Evolutionary conservation across 495 filamentous ascomycete genomes (phyloP), one percentile per base, ranked within the genome.

Genomic region (Sordaria brevicollis): DNA sequence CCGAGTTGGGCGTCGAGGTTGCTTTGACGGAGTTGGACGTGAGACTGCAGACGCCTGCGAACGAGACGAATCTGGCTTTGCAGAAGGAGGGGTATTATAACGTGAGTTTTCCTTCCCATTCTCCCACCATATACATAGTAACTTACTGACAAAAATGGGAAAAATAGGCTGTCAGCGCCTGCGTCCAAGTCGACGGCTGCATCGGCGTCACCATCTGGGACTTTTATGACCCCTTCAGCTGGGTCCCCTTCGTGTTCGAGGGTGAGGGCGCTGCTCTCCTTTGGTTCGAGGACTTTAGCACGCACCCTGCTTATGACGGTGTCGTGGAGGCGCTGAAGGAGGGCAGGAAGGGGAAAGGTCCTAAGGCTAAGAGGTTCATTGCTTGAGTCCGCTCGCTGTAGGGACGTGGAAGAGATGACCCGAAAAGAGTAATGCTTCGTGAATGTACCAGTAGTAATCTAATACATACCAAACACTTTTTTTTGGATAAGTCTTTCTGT

Each of bases 181-280:
- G 91, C 72, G 73, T 88, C 33, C 81, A 86, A 57, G 83, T 86
- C 10, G 65, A 79, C 21, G 76, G 80, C 6, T 93, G 91, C 75
- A 81, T 91, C 17, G 91, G 89, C 17, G 78, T 92, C 39, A 92
- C 88, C 13, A 83, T 90, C 65, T 93, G 90, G 91, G 90, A 84
- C 71, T 85, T 80, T 37, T 80, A 80, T 49, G 83, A 85, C 69
- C 79, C 36, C 79, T 88, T 81, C 84, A 85, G 65, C 75, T 91
- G 89, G 89, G 82, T 91, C 7, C 88, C 88, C 1, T 71, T 71
- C 35, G 80, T 81, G 4, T 90, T 90, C 75, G 25, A 76, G 0
- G 86, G 86, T 13, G 73, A 86, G 65, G 88, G 88, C 9, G 85
- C 78, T 5, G 83, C 86, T 2, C 74, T 79, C 29, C 81, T 87